phyloP scores from a whole-genome alignment of 2,329 filamentous ascomycete species.

The Pseudopithomyces chartarum region DNA sequence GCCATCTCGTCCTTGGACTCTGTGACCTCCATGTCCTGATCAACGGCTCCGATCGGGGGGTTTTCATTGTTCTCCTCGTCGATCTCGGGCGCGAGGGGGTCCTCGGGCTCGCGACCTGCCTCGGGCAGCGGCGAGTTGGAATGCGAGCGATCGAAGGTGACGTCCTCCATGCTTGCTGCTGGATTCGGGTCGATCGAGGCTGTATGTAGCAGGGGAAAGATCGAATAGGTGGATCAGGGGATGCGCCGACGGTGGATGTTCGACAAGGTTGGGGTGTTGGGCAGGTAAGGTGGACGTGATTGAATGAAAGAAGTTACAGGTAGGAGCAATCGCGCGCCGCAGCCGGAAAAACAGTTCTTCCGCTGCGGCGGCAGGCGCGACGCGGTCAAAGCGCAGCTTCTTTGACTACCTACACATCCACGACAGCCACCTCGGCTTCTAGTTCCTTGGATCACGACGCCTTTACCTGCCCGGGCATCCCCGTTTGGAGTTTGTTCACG shows the following conservation, averaged over 20 bases:
- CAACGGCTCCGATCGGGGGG: conserved; percentile 49
- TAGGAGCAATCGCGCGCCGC: background rate
- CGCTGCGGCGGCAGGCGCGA: conserved; percentile 5
- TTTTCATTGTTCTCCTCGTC: conserved; percentile 55
- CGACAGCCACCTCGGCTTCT: conserved; percentile 1
- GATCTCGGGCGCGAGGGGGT: conserved; percentile 52
- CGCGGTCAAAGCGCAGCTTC: background rate
- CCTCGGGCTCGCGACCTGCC: conserved; percentile 52
- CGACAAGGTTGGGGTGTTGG: background rate
- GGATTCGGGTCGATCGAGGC: background rate
- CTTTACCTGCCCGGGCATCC: background rate
- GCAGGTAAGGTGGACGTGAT: background rate
- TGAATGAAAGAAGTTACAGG: conserved; percentile 1
- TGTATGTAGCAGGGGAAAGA: background rate
- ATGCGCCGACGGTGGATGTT: background rate
- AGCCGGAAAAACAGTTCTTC: conserved; percentile 5
- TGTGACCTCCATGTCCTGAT: conserved; percentile 52
- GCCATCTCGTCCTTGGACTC: conserved; percentile 45
- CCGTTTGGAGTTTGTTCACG: background rate
- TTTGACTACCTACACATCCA: background rate
- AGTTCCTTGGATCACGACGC: background rate
- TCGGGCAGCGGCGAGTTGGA: conserved; percentile 50
- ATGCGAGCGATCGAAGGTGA: conserved; percentile 46
- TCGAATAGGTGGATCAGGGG: background rate
- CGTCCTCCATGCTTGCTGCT: conserved; percentile 48